Conservation (phyloP, 2,329 filamentous ascomycete genomes). For the Aspergillus fumigatiaffinis region DNA sequence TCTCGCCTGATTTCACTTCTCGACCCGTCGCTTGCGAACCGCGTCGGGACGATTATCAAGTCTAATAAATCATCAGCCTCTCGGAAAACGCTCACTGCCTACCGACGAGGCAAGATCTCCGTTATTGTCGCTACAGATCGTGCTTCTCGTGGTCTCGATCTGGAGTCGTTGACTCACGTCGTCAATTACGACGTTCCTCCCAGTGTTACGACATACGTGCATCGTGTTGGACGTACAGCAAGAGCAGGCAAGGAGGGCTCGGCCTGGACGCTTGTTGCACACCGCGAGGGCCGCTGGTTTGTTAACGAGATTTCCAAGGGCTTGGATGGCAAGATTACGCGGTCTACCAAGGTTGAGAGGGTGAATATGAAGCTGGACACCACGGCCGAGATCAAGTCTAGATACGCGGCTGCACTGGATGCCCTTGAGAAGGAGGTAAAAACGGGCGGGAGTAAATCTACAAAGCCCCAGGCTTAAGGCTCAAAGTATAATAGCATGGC, state of each 20-base stretch:
- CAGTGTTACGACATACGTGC: constrained; percentile 78
- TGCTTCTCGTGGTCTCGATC: constrained; percentile 85
- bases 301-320: constrained; percentile 71
- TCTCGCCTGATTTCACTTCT: constrained; percentile 71
- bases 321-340: constrained; percentile 30
- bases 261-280: constrained; percentile 82
- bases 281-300: constrained; percentile 86
- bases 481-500: not conserved
- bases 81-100: constrained; percentile 64
- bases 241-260: constrained; percentile 70
- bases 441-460: constrained; percentile 11
- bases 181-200: constrained; percentile 91
- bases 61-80: constrained; percentile 70
- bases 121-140: constrained; percentile 88
- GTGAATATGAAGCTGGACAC: constrained; percentile 29
- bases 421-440: constrained; percentile 36
- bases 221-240: constrained; percentile 87
- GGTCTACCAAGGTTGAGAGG: constrained; percentile 25
- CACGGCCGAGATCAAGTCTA: constrained; percentile 25
- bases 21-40: constrained; percentile 52
- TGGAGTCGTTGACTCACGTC: constrained; percentile 74
- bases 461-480: not conserved
- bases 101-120: constrained; percentile 59
- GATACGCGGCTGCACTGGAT: constrained; percentile 34
- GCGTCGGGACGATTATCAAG: constrained; percentile 70